A percentile compares a stretch with the other conserved stretches of the same genome.
Evolutionary conservation across 2,329 filamentous ascomycete genomes (phyloP).

Genomic region (Nemania sp.): DNA sequence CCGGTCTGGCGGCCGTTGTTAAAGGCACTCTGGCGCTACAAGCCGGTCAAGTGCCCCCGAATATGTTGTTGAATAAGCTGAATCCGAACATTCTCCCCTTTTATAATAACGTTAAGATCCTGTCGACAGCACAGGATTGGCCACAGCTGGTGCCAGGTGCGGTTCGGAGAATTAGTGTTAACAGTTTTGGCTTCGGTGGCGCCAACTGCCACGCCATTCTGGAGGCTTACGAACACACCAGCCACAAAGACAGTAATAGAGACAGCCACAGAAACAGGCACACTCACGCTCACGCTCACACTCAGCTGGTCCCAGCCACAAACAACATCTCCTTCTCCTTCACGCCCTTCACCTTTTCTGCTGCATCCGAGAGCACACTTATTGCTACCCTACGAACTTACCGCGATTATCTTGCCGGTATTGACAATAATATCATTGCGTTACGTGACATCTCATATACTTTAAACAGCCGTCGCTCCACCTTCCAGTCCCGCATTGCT

Average conservation of each 20-base stretch:
- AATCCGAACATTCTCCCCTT: conserved; percentile 26
- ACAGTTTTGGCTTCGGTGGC: conserved; percentile 32
- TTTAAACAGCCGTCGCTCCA: not conserved
- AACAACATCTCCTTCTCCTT: not conserved
- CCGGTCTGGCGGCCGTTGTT: conserved; percentile 34
- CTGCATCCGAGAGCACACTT: not conserved
- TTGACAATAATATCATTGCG: not conserved
- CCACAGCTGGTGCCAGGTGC: not conserved
- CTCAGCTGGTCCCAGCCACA: not conserved
- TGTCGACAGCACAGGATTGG: conserved; percentile 17
- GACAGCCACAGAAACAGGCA: not conserved
- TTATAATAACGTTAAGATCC: conserved; percentile 2
- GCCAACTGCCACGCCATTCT: conserved; percentile 25
- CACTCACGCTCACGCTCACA: not conserved
- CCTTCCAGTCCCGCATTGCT: not conserved
- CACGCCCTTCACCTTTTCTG: conserved; percentile 24
- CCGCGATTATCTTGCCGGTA: not conserved
- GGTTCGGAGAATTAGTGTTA: conserved; percentile 44
- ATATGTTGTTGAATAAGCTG: conserved; percentile 23
- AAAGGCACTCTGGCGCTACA: conserved; percentile 25
- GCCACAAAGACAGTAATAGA: too few species aligned
- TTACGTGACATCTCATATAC: conserved; percentile 25
- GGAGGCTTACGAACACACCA: not conserved
- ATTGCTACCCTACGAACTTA: not conserved
- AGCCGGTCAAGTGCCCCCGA: conserved; percentile 21